Base-by-base conservation (phyloP, 2,329 filamentous ascomycete species). In the Aureobasidium namibiae region DNA sequence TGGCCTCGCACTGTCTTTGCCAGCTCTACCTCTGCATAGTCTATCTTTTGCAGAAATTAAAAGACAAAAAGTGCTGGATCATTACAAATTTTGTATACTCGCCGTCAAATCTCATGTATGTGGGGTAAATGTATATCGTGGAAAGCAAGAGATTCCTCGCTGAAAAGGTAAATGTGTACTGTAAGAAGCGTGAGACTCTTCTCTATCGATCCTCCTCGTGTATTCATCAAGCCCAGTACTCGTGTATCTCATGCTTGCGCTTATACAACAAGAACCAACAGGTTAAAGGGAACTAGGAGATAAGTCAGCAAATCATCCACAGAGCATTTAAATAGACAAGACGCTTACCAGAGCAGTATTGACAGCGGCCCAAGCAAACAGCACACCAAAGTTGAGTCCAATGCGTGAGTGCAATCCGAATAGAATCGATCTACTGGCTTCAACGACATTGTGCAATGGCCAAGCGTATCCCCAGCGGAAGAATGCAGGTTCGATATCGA, bases 381-480 rank as follows among this genome's bases (percentile, higher is more conserved):
- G 67, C 1, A 87, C 71, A 0, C 80, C 83, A 68, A 87, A 82
- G 62, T 87, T 81, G 2, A 85, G 67, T 0, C 82, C 82, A 52
- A 87, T 80, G 14, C 76, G 68, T 0, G 79, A 81, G 62, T 82
- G 79, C 6, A 82, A 70, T 58, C 81, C 82, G 62, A 87, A 87
- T 13, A 87, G 63, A 31, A 87, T 79, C n/a, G 80, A 80, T 4
- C 83, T 75, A 26, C 78, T 78, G 0, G 76, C 84, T 66, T 84
- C 77, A 31, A 87, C 83, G 38, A 87, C 75, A 39, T 82, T 79
- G 67, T 86, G 81, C 58, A 87, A 69, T 9, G 84, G 84, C 81
- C 83, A 84, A 0, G 79, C 83, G 66, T 84, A 84, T 0, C 82
- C 83, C 81, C 82, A 87, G 2, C 70, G 67, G 66, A 83, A 88